phyloP scores from a whole-genome alignment of 1,284 basidiomycete species.

The Ustilago sp. region DNA sequence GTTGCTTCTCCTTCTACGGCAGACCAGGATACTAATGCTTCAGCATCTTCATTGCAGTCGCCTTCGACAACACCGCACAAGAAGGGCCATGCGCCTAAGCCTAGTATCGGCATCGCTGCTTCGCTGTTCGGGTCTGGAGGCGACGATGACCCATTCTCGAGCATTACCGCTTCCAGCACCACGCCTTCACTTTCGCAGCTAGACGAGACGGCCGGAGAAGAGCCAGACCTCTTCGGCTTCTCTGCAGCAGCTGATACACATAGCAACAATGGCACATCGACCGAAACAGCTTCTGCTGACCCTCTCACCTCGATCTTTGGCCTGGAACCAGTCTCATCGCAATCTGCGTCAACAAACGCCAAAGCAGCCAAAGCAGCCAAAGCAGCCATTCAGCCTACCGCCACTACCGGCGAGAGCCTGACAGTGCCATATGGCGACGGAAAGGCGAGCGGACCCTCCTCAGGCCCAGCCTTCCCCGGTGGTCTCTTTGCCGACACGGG shows the following conservation, averaged over 20 bases:
- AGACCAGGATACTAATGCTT: conserved; percentile 1
- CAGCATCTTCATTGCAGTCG: conserved; percentile 7
- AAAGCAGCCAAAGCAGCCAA: background rate
- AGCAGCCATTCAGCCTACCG: background rate
- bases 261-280: background rate
- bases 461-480: conserved; percentile 39
- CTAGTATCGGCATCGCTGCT: conserved; percentile 60
- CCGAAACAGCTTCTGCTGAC: conserved; percentile 12
- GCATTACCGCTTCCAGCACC: conserved; percentile 33
- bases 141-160: conserved; percentile 59
- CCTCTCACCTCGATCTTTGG: conserved; percentile 27
- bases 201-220: conserved; percentile 24
- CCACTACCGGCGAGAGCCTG: conserved; percentile 7
- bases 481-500: conserved; percentile 43
- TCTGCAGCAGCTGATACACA: conserved; percentile 4
- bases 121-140: conserved; percentile 57
- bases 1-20: conserved; percentile 5
- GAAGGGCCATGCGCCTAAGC: conserved; percentile 49
- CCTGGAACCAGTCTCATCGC: conserved; percentile 11
- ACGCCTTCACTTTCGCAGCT: conserved; percentile 25
- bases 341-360: background rate
- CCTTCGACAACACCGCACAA: conserved; percentile 18
- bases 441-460: conserved; percentile 15
- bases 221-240: conserved; percentile 38
- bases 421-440: conserved; percentile 19